A percentile compares a stretch with the other conserved stretches of the same genome.
phyloP scores from a whole-genome alignment of 202 grass and related monocot genomes.

The Zoysia matrella region DNA sequence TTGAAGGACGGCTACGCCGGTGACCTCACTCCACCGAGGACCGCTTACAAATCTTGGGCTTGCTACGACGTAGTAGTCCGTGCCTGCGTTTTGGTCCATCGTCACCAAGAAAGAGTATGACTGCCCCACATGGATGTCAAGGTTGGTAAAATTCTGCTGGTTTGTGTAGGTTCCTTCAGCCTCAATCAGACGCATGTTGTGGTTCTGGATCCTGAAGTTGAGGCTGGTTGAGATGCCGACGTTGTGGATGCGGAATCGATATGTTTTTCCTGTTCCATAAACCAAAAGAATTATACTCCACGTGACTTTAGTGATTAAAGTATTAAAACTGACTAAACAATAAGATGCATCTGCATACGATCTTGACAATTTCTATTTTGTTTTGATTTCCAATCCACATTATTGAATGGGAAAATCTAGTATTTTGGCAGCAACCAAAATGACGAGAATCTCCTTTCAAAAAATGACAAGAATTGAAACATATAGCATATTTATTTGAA shows the following conservation, averaged over 20 bases:
- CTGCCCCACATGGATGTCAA: slow-evolving; percentile 90
- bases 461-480: neutral
- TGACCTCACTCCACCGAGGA: slow-evolving; percentile 62
- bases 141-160: slow-evolving; percentile 82
- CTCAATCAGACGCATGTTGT: slow-evolving; percentile 76
- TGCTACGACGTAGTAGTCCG: slow-evolving; percentile 87
- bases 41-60: slow-evolving; percentile 75
- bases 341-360: slow-evolving; percentile 17
- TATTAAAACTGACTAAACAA: neutral
- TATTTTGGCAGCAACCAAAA: neutral
- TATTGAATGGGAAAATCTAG: neutral
- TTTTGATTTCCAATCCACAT: neutral
- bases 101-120: slow-evolving; percentile 43
- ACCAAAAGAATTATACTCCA: slow-evolving; percentile 28
- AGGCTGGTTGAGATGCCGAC: slow-evolving; percentile 86
- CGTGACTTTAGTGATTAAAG: neutral
- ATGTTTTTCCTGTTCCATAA: slow-evolving; percentile 69
- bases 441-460: neutral
- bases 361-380: neutral
- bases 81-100: slow-evolving; percentile 89
- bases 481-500: neutral
- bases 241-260: slow-evolving; percentile 87
- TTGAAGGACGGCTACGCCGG: slow-evolving; percentile 80
- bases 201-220: slow-evolving; percentile 93
- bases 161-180: slow-evolving; percentile 86